Percentiles rank a stretch among this genome's conserved stretches.
Evolutionary conservation across 139 green algal genomes (phyloP).

Genomic region (Chlamydomonas incerta): DNA sequence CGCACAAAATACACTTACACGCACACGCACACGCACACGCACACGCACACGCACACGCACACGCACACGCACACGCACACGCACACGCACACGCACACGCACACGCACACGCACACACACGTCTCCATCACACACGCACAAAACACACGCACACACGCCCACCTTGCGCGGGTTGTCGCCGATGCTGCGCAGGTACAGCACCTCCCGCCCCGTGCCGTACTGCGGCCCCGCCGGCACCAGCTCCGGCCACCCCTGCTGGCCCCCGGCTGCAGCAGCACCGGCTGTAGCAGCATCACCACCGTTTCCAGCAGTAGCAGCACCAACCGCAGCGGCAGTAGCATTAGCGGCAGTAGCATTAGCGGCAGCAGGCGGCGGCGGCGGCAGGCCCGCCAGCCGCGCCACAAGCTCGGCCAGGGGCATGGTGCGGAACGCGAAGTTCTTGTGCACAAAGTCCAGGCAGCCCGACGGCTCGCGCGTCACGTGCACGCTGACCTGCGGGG

Average conservation of each 20-base stretch:
- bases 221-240: slow-evolving; percentile 4
- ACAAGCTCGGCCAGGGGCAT: slow-evolving; percentile 63
- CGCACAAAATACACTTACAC: too few relatives aligned
- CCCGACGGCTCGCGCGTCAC: slow-evolving; percentile 45
- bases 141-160: background rate
- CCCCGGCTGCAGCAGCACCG: background rate
- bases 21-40: too few relatives aligned
- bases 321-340: background rate
- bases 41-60: too few relatives aligned
- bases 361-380: too few relatives aligned
- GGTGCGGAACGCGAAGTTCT: slow-evolving; percentile 70
- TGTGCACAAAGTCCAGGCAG: slow-evolving; percentile 67
- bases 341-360: background rate
- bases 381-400: background rate
- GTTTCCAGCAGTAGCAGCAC: background rate
- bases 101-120: background rate
- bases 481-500: slow-evolving; percentile 56
- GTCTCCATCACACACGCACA: background rate
- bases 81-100: too few relatives aligned
- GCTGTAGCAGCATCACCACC: background rate
- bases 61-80: too few relatives aligned
- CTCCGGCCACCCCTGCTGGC: background rate
- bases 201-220: slow-evolving; percentile 6
- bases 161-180: slow-evolving; percentile 70
- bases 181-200: slow-evolving; percentile 69